Conservation (phyloP, 345 rosid species). For the Gossypium thurberi region DNA sequence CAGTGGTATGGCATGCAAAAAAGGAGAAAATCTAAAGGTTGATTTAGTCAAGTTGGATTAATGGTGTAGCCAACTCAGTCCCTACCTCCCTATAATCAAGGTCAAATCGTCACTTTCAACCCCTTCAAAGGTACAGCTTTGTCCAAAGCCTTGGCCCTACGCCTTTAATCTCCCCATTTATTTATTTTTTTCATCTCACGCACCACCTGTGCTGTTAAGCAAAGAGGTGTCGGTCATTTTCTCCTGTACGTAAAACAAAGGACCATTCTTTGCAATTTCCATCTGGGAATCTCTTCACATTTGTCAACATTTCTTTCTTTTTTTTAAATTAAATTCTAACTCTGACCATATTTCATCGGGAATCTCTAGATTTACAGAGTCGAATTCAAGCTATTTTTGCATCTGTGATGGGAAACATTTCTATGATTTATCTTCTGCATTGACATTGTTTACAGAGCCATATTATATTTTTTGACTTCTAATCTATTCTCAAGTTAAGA, state of each 20-base stretch:
- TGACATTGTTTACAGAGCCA: constrained; percentile 28
- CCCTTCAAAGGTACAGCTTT: constrained; percentile 19
- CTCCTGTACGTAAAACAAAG: not conserved
- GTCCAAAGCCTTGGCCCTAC: constrained; percentile 18
- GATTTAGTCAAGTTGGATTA: constrained; percentile 4
- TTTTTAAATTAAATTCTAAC: not conserved
- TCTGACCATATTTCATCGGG: constrained; percentile 18
- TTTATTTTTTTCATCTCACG: not conserved
- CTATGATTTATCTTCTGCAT: constrained; percentile 15
- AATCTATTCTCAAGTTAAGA: constrained; percentile 11
- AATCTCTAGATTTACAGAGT: constrained; percentile 25
- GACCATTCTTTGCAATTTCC: constrained; percentile 21
- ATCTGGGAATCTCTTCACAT: constrained; percentile 28
- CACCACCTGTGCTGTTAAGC: not conserved
- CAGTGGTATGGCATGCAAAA: constrained; percentile 16
- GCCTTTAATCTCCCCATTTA: constrained; percentile 9
- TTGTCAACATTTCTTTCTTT: not conserved
- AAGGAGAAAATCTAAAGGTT: constrained; percentile 20
- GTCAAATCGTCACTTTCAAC: constrained; percentile 23
- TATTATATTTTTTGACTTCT: not conserved
- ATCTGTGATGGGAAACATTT: not conserved
- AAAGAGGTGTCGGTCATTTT: constrained; percentile 33
- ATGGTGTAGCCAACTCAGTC: not conserved
- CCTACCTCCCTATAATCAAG: constrained; percentile 15
- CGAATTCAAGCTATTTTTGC: not conserved